phyloP scores from a whole-genome alignment of 225 moss, liverwort and hornwort species.

The Polytrichum commune region DNA sequence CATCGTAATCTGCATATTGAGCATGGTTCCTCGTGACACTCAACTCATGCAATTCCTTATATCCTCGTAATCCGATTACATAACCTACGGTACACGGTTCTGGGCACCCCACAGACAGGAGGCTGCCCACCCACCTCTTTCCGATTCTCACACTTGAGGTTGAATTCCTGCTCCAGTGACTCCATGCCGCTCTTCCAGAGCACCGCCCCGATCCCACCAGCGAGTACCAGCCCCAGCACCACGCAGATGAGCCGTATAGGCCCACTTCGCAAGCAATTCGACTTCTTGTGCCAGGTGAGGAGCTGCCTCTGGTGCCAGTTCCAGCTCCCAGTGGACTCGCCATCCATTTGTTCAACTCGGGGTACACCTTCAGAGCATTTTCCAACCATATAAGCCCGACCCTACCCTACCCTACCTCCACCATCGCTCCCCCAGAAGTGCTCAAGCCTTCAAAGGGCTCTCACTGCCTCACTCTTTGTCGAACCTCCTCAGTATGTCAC shows the following conservation, averaged over 20 bases:
- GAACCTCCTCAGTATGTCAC: too few relatives aligned
- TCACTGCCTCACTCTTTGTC: too few relatives aligned
- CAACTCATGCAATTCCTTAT: too few relatives aligned
- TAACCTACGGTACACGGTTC: background rate
- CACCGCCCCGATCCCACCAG: conserved; percentile 47
- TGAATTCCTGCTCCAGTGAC: conserved; percentile 37
- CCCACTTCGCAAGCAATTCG: conserved; percentile 25
- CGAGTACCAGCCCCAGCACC: conserved; percentile 42
- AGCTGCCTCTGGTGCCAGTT: conserved; percentile 17
- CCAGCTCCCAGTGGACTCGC: conserved; percentile 14
- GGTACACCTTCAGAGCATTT: too few relatives aligned
- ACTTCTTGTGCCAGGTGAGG: conserved; percentile 20
- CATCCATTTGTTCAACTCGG: background rate
- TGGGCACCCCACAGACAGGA: too few relatives aligned
- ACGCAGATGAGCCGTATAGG: conserved; percentile 36
- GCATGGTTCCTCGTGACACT: too few relatives aligned
- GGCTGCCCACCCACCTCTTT: conserved; percentile 44
- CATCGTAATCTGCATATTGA: background rate
- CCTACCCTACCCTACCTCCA: too few relatives aligned
- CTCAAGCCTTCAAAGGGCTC: too few relatives aligned
- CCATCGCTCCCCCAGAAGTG: too few relatives aligned
- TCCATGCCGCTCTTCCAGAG: conserved; percentile 38
- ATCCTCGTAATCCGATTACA: background rate
- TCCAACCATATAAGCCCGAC: too few relatives aligned
- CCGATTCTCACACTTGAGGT: conserved; percentile 66